A percentile compares a stretch with the other conserved stretches of the same genome.
Evolutionary conservation across 1,284 basidiomycete species (phyloP).

Genomic region (Sporisorium exsertum): DNA sequence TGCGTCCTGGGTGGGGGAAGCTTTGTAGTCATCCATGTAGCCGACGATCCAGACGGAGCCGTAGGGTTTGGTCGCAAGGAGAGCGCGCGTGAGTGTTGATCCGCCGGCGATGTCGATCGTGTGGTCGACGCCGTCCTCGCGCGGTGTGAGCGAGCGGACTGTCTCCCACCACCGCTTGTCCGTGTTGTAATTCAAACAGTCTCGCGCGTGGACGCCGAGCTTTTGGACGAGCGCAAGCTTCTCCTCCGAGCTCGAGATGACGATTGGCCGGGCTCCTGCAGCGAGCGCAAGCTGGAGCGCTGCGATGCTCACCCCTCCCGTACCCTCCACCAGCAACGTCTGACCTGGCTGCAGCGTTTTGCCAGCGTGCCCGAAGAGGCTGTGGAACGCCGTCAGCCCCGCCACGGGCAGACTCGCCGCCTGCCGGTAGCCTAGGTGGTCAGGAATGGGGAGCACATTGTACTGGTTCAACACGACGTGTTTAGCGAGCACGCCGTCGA

Average conservation of each 20-base stretch:
- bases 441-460: slow-evolving; percentile 41
- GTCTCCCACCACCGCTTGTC: slow-evolving; percentile 28
- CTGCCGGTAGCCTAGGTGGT: slow-evolving; percentile 29
- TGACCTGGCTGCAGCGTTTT: slow-evolving; percentile 43
- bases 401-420: slow-evolving; percentile 37
- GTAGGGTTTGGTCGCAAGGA: slow-evolving; percentile 30
- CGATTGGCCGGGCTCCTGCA: slow-evolving; percentile 42
- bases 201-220: slow-evolving; percentile 21
- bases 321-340: slow-evolving; percentile 39
- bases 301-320: slow-evolving; percentile 43
- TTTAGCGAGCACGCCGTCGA: slow-evolving; percentile 27
- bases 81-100: slow-evolving; percentile 24
- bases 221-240: slow-evolving; percentile 31
- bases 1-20: background rate
- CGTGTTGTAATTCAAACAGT: slow-evolving; percentile 46
- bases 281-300: slow-evolving; percentile 41
- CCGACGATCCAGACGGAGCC: slow-evolving; percentile 44
- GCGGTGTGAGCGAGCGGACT: slow-evolving; percentile 23
- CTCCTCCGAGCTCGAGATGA: slow-evolving; percentile 39
- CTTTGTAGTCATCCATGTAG: slow-evolving; percentile 51
- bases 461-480: slow-evolving; percentile 35
- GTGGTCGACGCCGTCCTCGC: slow-evolving; percentile 33
- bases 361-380: slow-evolving; percentile 26
- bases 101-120: slow-evolving; percentile 52
- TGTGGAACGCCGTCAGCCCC: slow-evolving; percentile 43